Evolutionary conservation across 2,329 filamentous ascomycete species (phyloP).

Genomic region (Penicillium janthinellum): DNA sequence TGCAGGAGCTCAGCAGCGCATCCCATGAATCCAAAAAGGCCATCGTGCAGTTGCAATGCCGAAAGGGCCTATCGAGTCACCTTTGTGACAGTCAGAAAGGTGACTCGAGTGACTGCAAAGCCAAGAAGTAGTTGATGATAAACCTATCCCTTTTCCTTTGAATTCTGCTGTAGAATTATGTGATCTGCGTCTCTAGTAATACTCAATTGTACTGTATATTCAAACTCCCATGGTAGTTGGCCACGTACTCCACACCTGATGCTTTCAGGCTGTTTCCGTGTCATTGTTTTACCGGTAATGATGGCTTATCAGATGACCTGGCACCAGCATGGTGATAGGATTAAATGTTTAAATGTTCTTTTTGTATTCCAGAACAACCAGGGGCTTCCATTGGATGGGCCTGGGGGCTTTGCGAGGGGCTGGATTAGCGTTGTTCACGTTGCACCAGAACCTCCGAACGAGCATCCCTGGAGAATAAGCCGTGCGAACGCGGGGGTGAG

Average conservation of each 20-base stretch:
- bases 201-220: not conserved
- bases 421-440: constrained; percentile 1
- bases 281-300: constrained; percentile 12
- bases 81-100: not conserved
- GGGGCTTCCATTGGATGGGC: not conserved
- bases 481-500: constrained; percentile 6
- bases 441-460: not conserved
- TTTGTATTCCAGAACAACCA: not conserved
- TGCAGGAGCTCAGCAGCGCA: not conserved
- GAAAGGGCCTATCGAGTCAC: not conserved
- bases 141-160: not conserved
- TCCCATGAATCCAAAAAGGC: not conserved
- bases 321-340: not conserved
- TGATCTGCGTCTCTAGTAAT: not conserved
- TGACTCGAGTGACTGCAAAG: not conserved
- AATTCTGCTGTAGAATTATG: not conserved
- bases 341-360: not conserved
- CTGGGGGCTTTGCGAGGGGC: not conserved
- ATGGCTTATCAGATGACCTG: constrained; percentile 22
- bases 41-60: not conserved
- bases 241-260: constrained; percentile 9
- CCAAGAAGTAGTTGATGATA: not conserved
- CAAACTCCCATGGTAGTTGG: not conserved
- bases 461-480: not conserved
- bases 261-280: constrained; percentile 21